Percentiles rank a stretch among this genome's conserved stretches.
These are phyloP conservation scores for Erucastrum elatum DNA, from an alignment of 345 rosid genomes.

Conservation along the genomic window DNA sequence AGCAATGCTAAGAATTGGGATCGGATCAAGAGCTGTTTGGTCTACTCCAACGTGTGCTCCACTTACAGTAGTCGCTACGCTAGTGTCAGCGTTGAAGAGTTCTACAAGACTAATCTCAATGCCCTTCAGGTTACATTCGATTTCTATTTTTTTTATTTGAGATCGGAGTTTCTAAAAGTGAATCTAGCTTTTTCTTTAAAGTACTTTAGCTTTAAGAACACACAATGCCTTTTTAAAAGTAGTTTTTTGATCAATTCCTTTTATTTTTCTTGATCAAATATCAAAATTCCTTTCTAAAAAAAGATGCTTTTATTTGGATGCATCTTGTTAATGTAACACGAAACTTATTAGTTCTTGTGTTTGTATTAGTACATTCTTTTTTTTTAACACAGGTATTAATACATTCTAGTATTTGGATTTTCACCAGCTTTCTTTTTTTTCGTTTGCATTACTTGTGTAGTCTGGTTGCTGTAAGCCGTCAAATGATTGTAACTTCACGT, in stretches of 20 bases:
- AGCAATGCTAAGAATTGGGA: conserved; percentile 59
- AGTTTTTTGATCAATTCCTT: conserved; percentile 2
- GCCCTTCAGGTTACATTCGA: conserved; percentile 58
- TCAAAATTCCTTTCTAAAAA: no score
- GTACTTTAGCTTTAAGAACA: conserved; percentile 14
- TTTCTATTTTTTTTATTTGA: neutral
- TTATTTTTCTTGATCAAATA: no score
- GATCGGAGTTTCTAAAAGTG: conserved; percentile 7
- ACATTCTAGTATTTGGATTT: neutral
- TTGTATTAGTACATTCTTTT: no score
- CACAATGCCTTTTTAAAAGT: conserved; percentile 4
- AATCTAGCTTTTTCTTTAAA: conserved; percentile 3
- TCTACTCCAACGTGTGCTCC: conserved; percentile 58
- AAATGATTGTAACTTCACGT: conserved; percentile 64
- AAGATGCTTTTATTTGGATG: no score
- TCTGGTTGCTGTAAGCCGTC: conserved; percentile 99
- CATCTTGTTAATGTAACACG: conserved; percentile 11
- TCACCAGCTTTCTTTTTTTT: neutral
- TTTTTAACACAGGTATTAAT: no score
- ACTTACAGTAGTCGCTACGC: conserved; percentile 40
- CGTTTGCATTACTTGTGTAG: conserved; percentile 43
- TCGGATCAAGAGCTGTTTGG: conserved; percentile 75
- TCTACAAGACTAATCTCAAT: conserved; percentile 48
- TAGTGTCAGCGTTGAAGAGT: conserved; percentile 7
- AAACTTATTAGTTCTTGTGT: neutral